Percentiles rank a stretch among this genome's conserved stretches.
Conservation (phyloP, 2,329 filamentous ascomycete species). For the Phyllosticta citrichinensis region DNA sequence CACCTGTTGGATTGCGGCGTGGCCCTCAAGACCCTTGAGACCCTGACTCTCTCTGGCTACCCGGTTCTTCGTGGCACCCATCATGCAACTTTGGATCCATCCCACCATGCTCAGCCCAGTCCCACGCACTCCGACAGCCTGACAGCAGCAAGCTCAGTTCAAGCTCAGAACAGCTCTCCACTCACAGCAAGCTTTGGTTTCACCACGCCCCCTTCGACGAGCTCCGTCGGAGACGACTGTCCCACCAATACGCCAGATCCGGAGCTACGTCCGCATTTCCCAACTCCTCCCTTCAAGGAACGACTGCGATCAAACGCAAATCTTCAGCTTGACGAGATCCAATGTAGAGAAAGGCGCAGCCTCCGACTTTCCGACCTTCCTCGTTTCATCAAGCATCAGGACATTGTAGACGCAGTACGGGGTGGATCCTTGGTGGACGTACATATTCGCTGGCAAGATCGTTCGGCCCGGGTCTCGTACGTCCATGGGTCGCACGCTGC, state of each 20-base stretch:
- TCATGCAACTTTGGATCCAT: neutral
- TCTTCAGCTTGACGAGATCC: neutral
- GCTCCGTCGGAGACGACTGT: neutral
- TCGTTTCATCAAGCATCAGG: slow-evolving; percentile 51
- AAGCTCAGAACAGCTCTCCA: neutral
- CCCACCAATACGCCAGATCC: neutral
- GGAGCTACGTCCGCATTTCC: neutral
- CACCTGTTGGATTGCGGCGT: neutral
- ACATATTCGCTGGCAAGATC: slow-evolving; percentile 50
- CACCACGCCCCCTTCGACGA: neutral
- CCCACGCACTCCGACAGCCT: neutral
- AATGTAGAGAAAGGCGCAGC: slow-evolving; percentile 37
- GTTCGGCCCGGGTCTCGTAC: slow-evolving; percentile 59
- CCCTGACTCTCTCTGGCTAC: neutral
- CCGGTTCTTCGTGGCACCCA: neutral
- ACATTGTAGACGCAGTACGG: slow-evolving; percentile 54
- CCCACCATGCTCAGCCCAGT: neutral
- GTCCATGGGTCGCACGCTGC: slow-evolving; percentile 44
- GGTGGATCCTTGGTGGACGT: slow-evolving; percentile 64
- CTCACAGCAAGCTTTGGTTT: neutral
- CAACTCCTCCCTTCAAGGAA: neutral
- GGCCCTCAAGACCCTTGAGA: neutral
- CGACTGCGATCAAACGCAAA: neutral
- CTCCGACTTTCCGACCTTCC: slow-evolving; percentile 54
- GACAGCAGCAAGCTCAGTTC: neutral